Base-by-base conservation (phyloP, 176 grass and related monocot species). In the Tillandsia leiboldiana region DNA sequence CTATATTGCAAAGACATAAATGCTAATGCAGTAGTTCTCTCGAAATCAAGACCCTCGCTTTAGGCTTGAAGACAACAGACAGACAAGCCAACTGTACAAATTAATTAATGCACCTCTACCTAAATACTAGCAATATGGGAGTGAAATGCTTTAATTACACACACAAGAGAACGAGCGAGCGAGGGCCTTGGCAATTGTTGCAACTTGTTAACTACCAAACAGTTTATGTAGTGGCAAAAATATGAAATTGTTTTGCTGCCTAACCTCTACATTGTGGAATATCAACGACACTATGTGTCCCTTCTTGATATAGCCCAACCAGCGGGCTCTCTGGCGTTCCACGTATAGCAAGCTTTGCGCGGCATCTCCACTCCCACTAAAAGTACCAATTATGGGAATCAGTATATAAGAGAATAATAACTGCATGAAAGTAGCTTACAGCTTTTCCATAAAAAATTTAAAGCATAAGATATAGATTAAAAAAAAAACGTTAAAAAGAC, bases 231-330 rank as follows among this genome's bases (percentile, higher is more conserved):
- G 66, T 27, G 66, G 47, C 14, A 50, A 51, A 64, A 71, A 65
- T 14, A 79, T 51, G 13, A 77, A 56, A 33, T 8, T 18, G 53
- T 53, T 50, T 54, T 42, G 18, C 58, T 48, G 24, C 13, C 53
- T 79, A 83, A 92, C 89, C 89, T 97, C 83, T 92, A 50, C 93
- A 92, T 0, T 86, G 74, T 10, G 93, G 89, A 72, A 97, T 97
- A 83, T 97, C 84, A 57, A 82, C 68, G 47, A 92, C 70, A 62
- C 65, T 64, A 79, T 97, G 93, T n/a, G 89, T 92, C 57, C 86
- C 93, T 85, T 92, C 93, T 70, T 97, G 76, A 63, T 97, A 97
- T 70, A 97, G 77, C 26, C 89, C 93, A 72, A 97, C 80, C 78
- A 92, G 64, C 0, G 86, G 93, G 20, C 8, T 87, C 54, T 89